These are phyloP conservation scores for Naematelia encephala DNA, from an alignment of 768 basidiomycete species.

Conservation along the genomic window DNA sequence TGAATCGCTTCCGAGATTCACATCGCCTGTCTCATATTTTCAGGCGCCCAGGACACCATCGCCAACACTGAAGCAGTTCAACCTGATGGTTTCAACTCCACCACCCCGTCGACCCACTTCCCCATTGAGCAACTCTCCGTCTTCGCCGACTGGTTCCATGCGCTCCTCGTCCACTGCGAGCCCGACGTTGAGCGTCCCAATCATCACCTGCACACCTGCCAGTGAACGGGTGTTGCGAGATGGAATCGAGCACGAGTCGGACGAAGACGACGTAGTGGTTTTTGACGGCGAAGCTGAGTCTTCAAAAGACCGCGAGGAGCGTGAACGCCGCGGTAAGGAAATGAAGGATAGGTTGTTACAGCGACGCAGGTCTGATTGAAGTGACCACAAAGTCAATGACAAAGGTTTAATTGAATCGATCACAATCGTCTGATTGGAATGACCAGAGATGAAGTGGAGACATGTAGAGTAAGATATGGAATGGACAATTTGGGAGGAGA, in stretches of 20 bases:
- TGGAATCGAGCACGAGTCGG: constrained; percentile 32
- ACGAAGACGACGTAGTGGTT: constrained; percentile 30
- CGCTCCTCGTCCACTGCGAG: constrained; percentile 24
- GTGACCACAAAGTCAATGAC: too few relatives aligned
- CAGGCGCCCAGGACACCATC: constrained; percentile 9
- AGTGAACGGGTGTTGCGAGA: constrained; percentile 13
- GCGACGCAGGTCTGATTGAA: constrained; percentile 11
- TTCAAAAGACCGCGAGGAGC: constrained; percentile 20
- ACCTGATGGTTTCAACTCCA: constrained; percentile 17
- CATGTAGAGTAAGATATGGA: constrained; percentile 3
- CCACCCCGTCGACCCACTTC: constrained; percentile 11
- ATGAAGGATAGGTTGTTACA: constrained; percentile 31
- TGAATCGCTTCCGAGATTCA: constrained; percentile 3
- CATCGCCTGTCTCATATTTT: constrained; percentile 4
- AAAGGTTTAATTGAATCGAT: too few relatives aligned
- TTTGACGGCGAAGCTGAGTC: constrained; percentile 30
- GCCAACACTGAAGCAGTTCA: constrained; percentile 16
- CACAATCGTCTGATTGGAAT: too few relatives aligned
- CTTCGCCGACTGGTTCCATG: constrained; percentile 17
- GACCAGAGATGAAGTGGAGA: constrained; percentile 4
- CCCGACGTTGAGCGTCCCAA: constrained; percentile 34
- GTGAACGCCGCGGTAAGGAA: constrained; percentile 31
- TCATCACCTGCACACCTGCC: constrained; percentile 45
- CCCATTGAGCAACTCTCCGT: constrained; percentile 9
- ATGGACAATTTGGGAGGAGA: background rate